A percentile compares a stretch with the other conserved stretches of the same genome.
Evolutionary conservation across 495 filamentous ascomycete genomes (phyloP).

Genomic region (Penicillium pancosmium): DNA sequence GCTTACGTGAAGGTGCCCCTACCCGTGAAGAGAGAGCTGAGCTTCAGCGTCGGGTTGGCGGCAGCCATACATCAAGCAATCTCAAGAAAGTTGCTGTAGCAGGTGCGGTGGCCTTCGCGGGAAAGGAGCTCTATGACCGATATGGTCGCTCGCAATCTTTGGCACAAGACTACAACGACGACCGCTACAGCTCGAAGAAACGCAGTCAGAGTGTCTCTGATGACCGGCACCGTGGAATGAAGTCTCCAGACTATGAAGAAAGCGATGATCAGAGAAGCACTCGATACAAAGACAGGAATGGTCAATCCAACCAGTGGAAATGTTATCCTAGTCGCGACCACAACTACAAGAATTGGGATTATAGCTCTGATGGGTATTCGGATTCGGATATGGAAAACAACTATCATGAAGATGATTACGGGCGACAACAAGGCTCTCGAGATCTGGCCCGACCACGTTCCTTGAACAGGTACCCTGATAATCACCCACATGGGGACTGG

Average conservation of each 20-base stretch:
- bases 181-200: constrained; percentile 1
- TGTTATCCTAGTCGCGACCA: neutral
- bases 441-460: neutral
- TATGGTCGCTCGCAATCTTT: constrained; percentile 9
- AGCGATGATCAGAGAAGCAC: constrained; percentile 10
- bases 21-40: constrained; percentile 7
- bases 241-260: constrained; percentile 1
- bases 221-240: neutral
- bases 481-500: neutral
- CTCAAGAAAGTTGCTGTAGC: constrained; percentile 8
- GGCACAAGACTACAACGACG: constrained; percentile 4
- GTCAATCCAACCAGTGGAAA: constrained; percentile 3
- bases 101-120: constrained; percentile 9
- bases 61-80: constrained; percentile 2
- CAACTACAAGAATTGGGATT: neutral
- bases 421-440: constrained; percentile 3
- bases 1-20: neutral
- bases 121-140: constrained; percentile 12
- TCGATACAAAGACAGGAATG: constrained; percentile 15
- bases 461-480: neutral
- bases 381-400: constrained; percentile 21
- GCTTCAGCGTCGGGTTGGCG: constrained; percentile 8
- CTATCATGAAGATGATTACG: neutral
- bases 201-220: constrained; percentile 11
- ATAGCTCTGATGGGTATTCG: constrained; percentile 20